Evolutionary conservation across 2,329 filamentous ascomycete genomes (phyloP), one percentile per base, ranked within the genome.

Genomic region (Blumeriella jaapii): DNA sequence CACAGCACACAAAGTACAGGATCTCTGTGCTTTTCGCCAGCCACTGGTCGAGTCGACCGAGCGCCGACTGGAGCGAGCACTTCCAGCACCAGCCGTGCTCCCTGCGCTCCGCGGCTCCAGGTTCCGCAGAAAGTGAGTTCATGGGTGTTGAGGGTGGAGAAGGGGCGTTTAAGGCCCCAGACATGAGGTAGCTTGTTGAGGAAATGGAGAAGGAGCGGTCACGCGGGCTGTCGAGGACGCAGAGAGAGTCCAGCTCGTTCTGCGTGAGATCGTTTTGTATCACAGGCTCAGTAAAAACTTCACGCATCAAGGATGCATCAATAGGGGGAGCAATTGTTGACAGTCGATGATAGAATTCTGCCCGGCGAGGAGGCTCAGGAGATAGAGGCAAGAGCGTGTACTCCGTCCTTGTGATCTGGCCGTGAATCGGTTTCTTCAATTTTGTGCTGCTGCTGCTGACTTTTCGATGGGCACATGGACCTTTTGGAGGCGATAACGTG

Each of bases 1-100:
- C 50, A 42, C 50, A 54, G 25, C 50, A 54, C 13, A 47, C 28
- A 34, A 49, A 46, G 19, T 46, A 52, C 3, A 48, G 2, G 29
- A 45, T 44, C 12, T 49, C 32, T 2, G 37, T 33, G 12, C 34
- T 39, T 6, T 33, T 30, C 8, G 38, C 23, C 36, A 46, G 48
- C 40, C 41, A 49, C 25, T 40, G 14, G 33, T 54, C 36, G 23
- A 49, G 18, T 35, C 48, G 39, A 26, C 47, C 32, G 28, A 45
- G 15, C 13, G 43, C 35, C 17, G 53, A 31, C 14, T 45, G 31
- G 12, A 50, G 3, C 6, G 31, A 39, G 20, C 51, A 53, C 38
- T 45, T 51, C 50, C 51, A 54, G 29, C 50, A 53, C 20, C 27
- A 47, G 10, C 12, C 10, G n/a, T 37, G 27, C 5, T 27, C 38